Conservation (phyloP, 228 moss, liverwort and hornwort species). For the Sphagnum magellanicum region DNA sequence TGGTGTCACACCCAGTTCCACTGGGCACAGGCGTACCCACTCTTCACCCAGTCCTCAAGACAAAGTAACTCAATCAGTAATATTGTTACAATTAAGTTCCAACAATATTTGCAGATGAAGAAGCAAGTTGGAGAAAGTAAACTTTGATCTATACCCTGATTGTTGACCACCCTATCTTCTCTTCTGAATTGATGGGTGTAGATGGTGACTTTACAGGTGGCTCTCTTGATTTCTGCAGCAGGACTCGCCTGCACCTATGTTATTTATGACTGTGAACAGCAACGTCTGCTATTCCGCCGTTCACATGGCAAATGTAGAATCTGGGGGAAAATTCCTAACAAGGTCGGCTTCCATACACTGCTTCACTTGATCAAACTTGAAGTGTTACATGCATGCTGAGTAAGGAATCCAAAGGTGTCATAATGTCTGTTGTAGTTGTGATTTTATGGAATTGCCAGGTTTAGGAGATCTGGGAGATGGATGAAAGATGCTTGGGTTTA, state of each 20-base stretch:
- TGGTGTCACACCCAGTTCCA: conserved; percentile 55
- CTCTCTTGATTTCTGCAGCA: conserved; percentile 30
- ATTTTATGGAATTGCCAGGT: background rate
- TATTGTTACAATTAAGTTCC: background rate
- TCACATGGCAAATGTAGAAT: conserved; percentile 61
- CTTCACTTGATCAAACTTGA: background rate
- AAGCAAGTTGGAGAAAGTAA: background rate
- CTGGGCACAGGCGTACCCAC: conserved; percentile 50
- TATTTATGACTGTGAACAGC: conserved; percentile 60
- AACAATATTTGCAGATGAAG: background rate
- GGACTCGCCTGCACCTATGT: conserved; percentile 56
- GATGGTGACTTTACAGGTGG: conserved; percentile 25
- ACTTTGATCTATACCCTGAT: background rate
- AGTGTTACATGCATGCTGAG: background rate
- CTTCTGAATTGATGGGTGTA: background rate
- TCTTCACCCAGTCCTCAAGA: conserved; percentile 2
- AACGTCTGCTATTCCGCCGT: conserved; percentile 52
- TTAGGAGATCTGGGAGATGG: background rate
- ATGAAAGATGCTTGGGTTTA: background rate
- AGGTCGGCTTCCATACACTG: conserved; percentile 12
- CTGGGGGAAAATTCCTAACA: conserved; percentile 59
- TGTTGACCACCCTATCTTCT: background rate
- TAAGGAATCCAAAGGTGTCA: too few relatives aligned
- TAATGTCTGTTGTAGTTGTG: background rate
- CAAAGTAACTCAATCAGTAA: background rate